Base-by-base conservation (phyloP, 225 moss, liverwort and hornwort genomes). In the Neckera pumila region DNA sequence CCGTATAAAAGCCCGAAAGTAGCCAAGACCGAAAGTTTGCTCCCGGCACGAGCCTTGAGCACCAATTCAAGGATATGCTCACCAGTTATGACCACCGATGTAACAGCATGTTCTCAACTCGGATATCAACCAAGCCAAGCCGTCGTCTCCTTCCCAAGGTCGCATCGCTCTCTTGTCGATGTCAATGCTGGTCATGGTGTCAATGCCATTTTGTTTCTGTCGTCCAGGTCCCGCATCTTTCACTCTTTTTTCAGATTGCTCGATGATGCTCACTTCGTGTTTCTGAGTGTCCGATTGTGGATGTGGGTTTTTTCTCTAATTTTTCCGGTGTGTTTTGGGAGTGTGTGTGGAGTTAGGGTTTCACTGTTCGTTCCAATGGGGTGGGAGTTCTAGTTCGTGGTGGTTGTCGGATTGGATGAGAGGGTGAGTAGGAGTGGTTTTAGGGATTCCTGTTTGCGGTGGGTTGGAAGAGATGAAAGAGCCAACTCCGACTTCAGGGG, bases 401-500 rank as follows among this genome's bases (percentile, higher is more conserved):
- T 51, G 53, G 30, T 79, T 67, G 7, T 67, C 62, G 74, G 87
- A 86, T 84, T 88, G 82, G 40, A 81, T 85, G 81, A 78, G 73
- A 79, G 87, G 64, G 57, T 80, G 85, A 85, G 61, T 81, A 65
- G 12, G 34, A 43, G 59, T 54, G 75, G 5, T 43, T 7, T 40
- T 80, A 40, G 42, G 74, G 14, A 47, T 80, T 81, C n/a, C 38
- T 65, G 72, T 43, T 81, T 79, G 75, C 74, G 82, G 62, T 58
- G 71, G 82, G 83, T 81, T 43, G 84, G 62, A 31, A 72, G 92
- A 81, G 80, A 94, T 94, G 94, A 94, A 94, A 80, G 94, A 94
- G 88, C 94, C 94, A 51, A 90, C 88, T 87, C 90, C 88, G 84
- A 86, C 93, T 70, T 92, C 91, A 72, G 93, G 90, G 79, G 94